A percentile compares a stretch with the other conserved stretches of the same genome.
Evolutionary conservation across 1,284 basidiomycete species (phyloP).

Genomic region (Rhodofomes roseus): DNA sequence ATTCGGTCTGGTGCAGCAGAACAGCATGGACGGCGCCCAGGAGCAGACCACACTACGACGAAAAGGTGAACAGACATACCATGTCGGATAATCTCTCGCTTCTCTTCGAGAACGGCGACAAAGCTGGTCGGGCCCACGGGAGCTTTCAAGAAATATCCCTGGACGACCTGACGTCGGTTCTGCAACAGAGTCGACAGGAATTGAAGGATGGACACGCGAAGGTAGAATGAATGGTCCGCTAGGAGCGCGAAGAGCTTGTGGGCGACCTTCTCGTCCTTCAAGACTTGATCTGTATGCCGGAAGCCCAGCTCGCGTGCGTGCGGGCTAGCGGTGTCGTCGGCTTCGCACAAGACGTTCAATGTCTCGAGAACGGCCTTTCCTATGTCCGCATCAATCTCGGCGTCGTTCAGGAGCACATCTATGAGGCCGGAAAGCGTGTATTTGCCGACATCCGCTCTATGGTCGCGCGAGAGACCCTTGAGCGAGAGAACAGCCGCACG

Average conservation of each 20-base stretch:
- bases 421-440: conserved; percentile 74
- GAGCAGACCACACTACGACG: background rate
- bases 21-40: conserved; percentile 1
- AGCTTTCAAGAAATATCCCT: conserved; percentile 86
- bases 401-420: conserved; percentile 81
- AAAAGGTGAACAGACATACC: conserved; percentile 43
- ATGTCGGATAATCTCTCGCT: conserved; percentile 80
- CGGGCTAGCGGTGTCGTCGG: conserved; percentile 41
- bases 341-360: conserved; percentile 72
- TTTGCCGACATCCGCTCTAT: conserved; percentile 83
- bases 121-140: conserved; percentile 72
- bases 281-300: conserved; percentile 69
- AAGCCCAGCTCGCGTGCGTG: conserved; percentile 62
- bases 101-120: conserved; percentile 74
- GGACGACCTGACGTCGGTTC: conserved; percentile 78
- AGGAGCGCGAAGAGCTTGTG: conserved; percentile 81
- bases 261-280: conserved; percentile 67
- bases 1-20: background rate
- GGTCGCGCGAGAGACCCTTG: conserved; percentile 90
- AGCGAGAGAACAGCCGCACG: conserved; percentile 89
- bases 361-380: conserved; percentile 91
- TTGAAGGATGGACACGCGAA: conserved; percentile 85
- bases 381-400: conserved; percentile 84
- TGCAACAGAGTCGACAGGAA: conserved; percentile 77
- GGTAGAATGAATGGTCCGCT: conserved; percentile 78